Evolutionary conservation across 2,329 filamentous ascomycete species (phyloP), one percentile per base, ranked within the genome.

Genomic region (Fusarium praegraminearum): DNA sequence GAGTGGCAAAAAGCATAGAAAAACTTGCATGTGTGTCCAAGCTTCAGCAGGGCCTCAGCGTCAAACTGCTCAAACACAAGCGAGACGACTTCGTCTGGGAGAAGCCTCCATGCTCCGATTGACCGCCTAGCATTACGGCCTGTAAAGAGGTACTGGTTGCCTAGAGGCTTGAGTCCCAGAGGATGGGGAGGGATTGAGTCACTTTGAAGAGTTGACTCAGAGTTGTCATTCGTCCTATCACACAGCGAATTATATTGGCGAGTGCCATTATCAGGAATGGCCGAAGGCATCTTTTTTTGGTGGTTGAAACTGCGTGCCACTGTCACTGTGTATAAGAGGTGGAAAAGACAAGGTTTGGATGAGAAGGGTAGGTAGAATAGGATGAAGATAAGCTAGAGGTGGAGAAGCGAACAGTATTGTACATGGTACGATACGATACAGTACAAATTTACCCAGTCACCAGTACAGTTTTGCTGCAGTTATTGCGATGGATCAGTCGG

Each of bases 21-120:
- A 55, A 93, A 94, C 78, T 90, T 93, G 83, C 94, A 97, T 8
- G 94, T 92, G 57, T 87, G 87, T 11, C 93, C 93, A 43, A 98
- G 81, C 10, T 80, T 81, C 58, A 90, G 79, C 54, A 98, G 81
- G 54, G 85, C 83, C 12, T 79, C 73, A 50, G 87, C 83, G 73
- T 94, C 90, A 46, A 98, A 84, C 73, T 83, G 88, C 78, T 98
- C 95, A 65, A 98, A 81, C 18, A 97, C 77, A 56, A 91, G 83
- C 70, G 90, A 85, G 51, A 98, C 82, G 71, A 96, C 81, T 80
- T 98, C 94, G 79, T 98, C 95, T 5, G 94, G 92, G 55, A 97
- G 81, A 40, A 79, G 77, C 60, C 86, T 85, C 76, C 97, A 91
- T 7, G 77, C 76, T 18, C 94, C 94, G 65, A 89, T 86, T 40